Base-by-base conservation (phyloP, 2,329 filamentous ascomycete species). In the Neoscytalidium dimidiatum region DNA sequence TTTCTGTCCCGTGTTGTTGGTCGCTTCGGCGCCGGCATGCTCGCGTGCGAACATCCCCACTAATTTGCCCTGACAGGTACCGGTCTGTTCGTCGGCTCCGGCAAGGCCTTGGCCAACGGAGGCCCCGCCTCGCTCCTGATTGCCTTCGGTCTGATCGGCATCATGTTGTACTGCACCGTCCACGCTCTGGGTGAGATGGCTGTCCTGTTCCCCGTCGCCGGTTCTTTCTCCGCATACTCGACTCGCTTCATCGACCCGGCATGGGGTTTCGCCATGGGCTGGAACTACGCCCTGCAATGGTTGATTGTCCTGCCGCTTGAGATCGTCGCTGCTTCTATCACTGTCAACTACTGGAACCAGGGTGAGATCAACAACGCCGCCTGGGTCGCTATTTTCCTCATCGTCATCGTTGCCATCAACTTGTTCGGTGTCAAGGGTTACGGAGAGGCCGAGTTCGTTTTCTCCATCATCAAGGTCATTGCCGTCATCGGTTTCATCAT, bases 241-340 rank as follows among this genome's bases (percentile, higher is more conserved):
- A 97, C 92, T 38, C 88, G 94, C 19, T 97, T 98, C 72, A 79
- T 98, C 21, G 93, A 97, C 73, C 94, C 94, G 0, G 94, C 94
- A 0, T 97, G 92, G 92, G 93, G 93, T 0, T 96, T 96, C 74
- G 92, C 92, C 53, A 96, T 97, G 91, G 93, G 92, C n/a, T 96
- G 92, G 92, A 96, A 96, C 85, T 91, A 97, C 76, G 92, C 92
- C 4, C 77, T 97, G 70, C 91, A 96, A 78, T 97, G 94, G 94
- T 84, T 96, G 2, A 85, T 92, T 33, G 88, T 94, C 0, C 78
- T 97, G 38, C 93, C 93, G 0, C 82, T 96, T 43, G 93, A 97
- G 77, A 90, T 97, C 64, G 92, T 96, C 68, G 91, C 92, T 1
- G 93, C 92, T 1, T 90, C 92, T 3, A 87, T 96, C 26, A 96